Base-by-base conservation (phyloP, 1,284 basidiomycete species). In the Heterobasidion annosum region DNA sequence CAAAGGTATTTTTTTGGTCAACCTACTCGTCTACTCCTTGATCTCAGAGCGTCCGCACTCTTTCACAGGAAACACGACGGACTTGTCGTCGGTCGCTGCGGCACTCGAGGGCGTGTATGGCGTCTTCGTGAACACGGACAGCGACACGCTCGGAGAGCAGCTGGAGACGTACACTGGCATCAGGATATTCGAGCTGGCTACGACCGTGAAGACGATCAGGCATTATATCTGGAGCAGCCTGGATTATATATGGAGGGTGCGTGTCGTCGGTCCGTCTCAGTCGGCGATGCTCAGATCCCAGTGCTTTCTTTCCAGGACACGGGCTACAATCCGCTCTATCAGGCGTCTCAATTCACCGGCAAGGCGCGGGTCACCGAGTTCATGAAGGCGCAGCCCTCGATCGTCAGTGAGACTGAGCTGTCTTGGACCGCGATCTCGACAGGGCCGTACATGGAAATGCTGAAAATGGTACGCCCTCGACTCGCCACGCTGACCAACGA, bases 201-300 rank as follows among this genome's bases (percentile, higher is more conserved):
- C 75, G 58, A 25, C 25, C 25, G 4, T 25, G 67, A 72, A 46
- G 64, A 59, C 1, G 61, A 62, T 77, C 47, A 63, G 67, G 18
- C 77, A 79, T 57, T 74, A 74, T 53, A 65, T 79, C 34, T 79
- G 73, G 73, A 76, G 74, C 59, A 72, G 66, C 53, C 64, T 79
- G 12, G 72, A 74, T 55, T 76, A 77, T 57, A 62, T 64, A 7
- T 66, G 65, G 54, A 77, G 76, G 70, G 76, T 75, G 49, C 18
- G 13, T 32, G 10, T 37, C n/a, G 6, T 8, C 34, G 0, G 18
- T 2, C 34, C 8, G 16, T 12, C n/a, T 47, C 8, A 19, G 18
- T n/a, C 48, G 2, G 8, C 25, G 34, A 16, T 16, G 48, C 48
- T 9, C 18, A 3, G 33, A 13, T 35, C 48, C 1, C 13, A 49